Percentiles rank a stretch among this genome's conserved stretches.
Conservation (phyloP, 208 protist species). For the Acanthamoeba rhysodes region DNA sequence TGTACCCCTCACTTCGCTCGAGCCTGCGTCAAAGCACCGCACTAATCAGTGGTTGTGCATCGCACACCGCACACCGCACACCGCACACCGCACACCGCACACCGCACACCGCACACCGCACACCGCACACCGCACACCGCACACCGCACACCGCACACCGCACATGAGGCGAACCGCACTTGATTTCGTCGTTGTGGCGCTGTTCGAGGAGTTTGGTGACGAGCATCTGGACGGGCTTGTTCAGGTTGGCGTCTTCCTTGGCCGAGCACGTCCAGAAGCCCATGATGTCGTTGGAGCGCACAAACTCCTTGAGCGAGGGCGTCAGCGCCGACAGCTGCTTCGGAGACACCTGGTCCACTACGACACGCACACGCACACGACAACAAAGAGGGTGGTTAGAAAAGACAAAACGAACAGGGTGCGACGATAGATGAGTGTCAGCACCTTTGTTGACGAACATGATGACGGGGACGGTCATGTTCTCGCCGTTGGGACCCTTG, state of each 20-base stretch:
- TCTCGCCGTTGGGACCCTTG: constrained; percentile 29
- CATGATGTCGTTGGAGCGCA: constrained; percentile 2
- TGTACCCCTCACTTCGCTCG: constrained; percentile 53
- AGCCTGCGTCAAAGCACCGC: not conserved
- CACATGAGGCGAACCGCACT: not conserved
- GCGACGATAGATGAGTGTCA: not conserved
- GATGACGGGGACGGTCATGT: not conserved
- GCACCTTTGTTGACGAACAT: constrained; percentile 42
- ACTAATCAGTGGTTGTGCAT: not conserved
- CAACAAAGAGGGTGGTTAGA: not conserved
- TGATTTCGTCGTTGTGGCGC: constrained; percentile 65
- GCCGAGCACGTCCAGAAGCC: constrained; percentile 55
- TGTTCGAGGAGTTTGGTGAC: constrained; percentile 53
- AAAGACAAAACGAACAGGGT: not conserved
- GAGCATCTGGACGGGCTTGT: not conserved
- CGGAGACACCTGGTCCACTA: constrained; percentile 33
- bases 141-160: no score
- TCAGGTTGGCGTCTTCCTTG: constrained; percentile 32
- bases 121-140: no score
- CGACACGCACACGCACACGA: not conserved
- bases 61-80: not conserved
- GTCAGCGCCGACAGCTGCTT: constrained; percentile 58
- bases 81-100: no score
- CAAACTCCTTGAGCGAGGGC: constrained; percentile 43
- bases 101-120: no score